phyloP scores from a whole-genome alignment of 1,139 yeast genomes.

The Sugiyamaella japonica region DNA sequence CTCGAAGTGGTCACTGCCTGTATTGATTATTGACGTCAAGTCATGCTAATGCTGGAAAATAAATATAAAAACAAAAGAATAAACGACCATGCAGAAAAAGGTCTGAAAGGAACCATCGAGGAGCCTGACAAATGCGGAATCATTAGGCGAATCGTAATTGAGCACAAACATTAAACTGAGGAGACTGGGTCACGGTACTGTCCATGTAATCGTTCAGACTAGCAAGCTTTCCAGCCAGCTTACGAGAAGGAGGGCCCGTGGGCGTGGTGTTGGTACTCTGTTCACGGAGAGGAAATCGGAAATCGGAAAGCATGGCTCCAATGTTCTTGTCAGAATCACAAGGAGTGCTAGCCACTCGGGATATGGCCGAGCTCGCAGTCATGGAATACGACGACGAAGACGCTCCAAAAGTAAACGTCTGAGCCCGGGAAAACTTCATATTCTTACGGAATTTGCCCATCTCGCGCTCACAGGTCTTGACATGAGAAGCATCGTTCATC shows the following conservation, averaged over 20 bases:
- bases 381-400: background rate
- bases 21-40: conserved; percentile 12
- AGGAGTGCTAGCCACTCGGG: background rate
- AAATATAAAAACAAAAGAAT: conserved; percentile 10
- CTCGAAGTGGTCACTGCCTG: background rate
- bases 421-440: conserved; percentile 34
- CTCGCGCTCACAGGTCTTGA: conserved; percentile 67
- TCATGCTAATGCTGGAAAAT: conserved; percentile 16
- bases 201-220: conserved; percentile 15
- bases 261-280: conserved; percentile 24
- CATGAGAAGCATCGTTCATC: conserved; percentile 77
- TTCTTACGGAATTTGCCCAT: conserved; percentile 59
- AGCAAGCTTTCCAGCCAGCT: conserved; percentile 7
- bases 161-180: conserved; percentile 13
- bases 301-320: conserved; percentile 15
- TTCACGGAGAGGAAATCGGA: conserved; percentile 26
- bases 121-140: conserved; percentile 5
- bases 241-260: conserved; percentile 21
- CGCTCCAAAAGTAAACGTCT: conserved; percentile 26
- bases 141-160: conserved; percentile 14
- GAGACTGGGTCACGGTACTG: conserved; percentile 3
- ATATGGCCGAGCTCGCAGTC: conserved; percentile 3
- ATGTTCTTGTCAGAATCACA: conserved; percentile 2
- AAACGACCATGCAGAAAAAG: conserved; percentile 1
- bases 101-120: background rate